Conservation (phyloP, 768 basidiomycete genomes). For the Saitozyma podzolica region DNA sequence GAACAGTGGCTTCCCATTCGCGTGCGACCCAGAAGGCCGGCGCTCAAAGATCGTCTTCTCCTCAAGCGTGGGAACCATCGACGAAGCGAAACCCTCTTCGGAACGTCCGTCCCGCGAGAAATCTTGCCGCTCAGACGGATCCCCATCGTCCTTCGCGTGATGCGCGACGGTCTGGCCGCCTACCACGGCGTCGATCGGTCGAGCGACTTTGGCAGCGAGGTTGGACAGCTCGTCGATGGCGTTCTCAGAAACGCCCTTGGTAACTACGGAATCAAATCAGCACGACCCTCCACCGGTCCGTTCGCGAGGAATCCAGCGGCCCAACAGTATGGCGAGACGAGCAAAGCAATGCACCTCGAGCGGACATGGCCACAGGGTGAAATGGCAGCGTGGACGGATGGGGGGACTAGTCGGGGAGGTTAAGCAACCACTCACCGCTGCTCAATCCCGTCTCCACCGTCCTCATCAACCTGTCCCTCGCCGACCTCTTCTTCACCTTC, state of each 20-base stretch:
- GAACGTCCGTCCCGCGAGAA: conserved; percentile 60
- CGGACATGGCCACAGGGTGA: too few species aligned
- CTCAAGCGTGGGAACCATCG: conserved; percentile 69
- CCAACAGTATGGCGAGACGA: too few species aligned
- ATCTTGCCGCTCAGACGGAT: conserved; percentile 61
- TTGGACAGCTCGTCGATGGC: conserved; percentile 49
- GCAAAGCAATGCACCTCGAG: too few species aligned
- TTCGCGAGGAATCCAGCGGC: background rate
- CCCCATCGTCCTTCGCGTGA: conserved; percentile 54
- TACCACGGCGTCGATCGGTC: conserved; percentile 53
- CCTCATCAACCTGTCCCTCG: conserved; percentile 38
- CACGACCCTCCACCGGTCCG: background rate
- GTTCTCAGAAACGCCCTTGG: conserved; percentile 50
- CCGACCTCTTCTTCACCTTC: conserved; percentile 44
- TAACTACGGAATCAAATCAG: conserved; percentile 29
- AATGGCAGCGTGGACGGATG: too few species aligned
- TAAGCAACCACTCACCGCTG: conserved; percentile 29
- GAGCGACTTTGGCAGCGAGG: conserved; percentile 57
- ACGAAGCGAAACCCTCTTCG: conserved; percentile 62
- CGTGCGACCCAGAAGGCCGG: conserved; percentile 51
- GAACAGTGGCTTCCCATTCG: conserved; percentile 47
- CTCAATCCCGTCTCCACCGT: conserved; percentile 40
- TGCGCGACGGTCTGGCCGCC: conserved; percentile 24
- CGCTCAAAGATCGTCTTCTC: conserved; percentile 64
- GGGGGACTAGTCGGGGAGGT: too few species aligned